Base-by-base conservation (phyloP, 2,329 filamentous ascomycete genomes). In the Emericellopsis atlantica region DNA sequence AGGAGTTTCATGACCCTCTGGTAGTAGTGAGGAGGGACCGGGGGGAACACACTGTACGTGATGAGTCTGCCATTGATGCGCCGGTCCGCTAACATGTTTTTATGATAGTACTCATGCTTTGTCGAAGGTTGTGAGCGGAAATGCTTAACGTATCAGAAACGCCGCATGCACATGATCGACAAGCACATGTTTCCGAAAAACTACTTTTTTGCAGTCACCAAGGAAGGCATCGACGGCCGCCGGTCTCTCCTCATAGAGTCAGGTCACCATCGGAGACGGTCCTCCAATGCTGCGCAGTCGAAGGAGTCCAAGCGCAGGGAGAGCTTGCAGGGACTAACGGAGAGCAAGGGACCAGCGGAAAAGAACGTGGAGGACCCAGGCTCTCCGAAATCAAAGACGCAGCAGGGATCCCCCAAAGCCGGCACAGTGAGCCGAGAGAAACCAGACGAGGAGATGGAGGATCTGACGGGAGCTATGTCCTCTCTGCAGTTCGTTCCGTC, bases 141-240 rank as follows among this genome's bases (percentile, higher is more conserved):
- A 56, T 95, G 89, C 62, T 78, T 76, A 42, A 88, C 84, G 4
- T 79, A 83, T 24, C 79, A 85, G 53, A 96, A 95, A 61, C 76
- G 92, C 36, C 74, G 85, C 29, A 76, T 86, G 57, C 90, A 98
- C 66, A 70, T 95, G 48, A 86, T 95, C 49, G 89, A 95, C 66
- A 95, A 95, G 64, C 92, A 98, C 60, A 74, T 81, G 63, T 98
- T 92, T 55, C 90, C 89, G 10, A 79, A 76, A 55, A 84, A 85
- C 52, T 95, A 88, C 62, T 90, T 93, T 60, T 95, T 93, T 52
- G 77, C 79, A 39, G 76, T 96, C 40, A 82, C 93, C 3, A 85
- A 88, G 48, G 79, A 86, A 46, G 92, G 92, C n/a, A 84, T 95
- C 45, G 90, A 95, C 53, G 81, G 81, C 37, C 76, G 85, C 40